Conservation (phyloP, 495 filamentous ascomycete genomes). For the Beverwykella pulmonaria region DNA sequence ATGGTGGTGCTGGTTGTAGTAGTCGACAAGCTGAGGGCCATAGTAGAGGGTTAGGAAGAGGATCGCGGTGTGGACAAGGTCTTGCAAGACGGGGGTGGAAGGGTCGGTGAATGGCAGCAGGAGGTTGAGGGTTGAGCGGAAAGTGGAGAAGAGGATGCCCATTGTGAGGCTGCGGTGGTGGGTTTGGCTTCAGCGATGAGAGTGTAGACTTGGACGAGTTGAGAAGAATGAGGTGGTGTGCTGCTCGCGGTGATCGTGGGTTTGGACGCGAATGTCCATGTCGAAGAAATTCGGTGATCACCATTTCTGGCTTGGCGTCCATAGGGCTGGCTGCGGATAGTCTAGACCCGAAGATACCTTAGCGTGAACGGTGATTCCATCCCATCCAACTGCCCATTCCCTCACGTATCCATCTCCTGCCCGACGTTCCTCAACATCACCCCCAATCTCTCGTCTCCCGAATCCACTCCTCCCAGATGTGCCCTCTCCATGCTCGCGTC, state of each 20-base stretch:
- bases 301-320: too few species aligned
- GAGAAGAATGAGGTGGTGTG: neutral
- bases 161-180: slow-evolving; percentile 4
- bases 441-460: neutral
- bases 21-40: slow-evolving; percentile 39
- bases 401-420: neutral
- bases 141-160: slow-evolving; percentile 17
- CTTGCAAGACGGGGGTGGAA: slow-evolving; percentile 45
- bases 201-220: neutral
- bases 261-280: neutral
- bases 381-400: neutral
- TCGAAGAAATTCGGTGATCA: neutral
- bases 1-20: slow-evolving; percentile 18
- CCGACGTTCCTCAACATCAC: neutral
- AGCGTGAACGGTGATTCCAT: neutral
- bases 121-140: slow-evolving; percentile 34
- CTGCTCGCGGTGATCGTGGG: neutral
- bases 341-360: neutral
- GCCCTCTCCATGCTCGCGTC: neutral
- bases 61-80: slow-evolving; percentile 44
- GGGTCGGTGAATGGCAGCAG: slow-evolving; percentile 47
- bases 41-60: slow-evolving; percentile 46
- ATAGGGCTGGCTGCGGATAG: neutral
- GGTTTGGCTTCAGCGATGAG: neutral
- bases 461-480: neutral